Percentiles rank a stretch among this genome's conserved stretches.
Evolutionary conservation across 345 rosid species (phyloP).

Genomic region (Angophora floribunda): DNA sequence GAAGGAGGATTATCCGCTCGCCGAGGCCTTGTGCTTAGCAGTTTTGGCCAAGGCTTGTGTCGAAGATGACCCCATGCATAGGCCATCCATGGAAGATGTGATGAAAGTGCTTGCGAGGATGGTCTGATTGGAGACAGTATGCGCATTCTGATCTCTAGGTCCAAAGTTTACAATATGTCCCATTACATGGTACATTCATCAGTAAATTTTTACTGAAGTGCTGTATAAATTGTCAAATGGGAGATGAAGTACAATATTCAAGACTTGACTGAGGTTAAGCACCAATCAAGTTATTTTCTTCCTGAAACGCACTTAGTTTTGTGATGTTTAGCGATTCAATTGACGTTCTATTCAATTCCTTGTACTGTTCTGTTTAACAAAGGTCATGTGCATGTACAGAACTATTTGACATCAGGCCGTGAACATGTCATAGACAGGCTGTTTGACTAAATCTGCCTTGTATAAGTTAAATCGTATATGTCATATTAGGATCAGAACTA

Average conservation of each 20-base stretch:
- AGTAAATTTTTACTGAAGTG: background rate
- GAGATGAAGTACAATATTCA: background rate
- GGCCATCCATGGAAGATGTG: slow-evolving; percentile 48
- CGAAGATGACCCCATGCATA: slow-evolving; percentile 41
- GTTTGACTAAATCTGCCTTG: background rate
- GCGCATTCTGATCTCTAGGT: background rate
- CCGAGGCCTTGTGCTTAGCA: slow-evolving; percentile 45
- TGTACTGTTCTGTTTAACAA: background rate
- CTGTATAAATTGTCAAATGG: background rate
- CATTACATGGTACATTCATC: background rate
- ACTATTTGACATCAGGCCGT: background rate
- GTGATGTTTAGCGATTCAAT: background rate
- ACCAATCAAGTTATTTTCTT: background rate
- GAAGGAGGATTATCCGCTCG: slow-evolving; percentile 31
- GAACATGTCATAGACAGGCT: background rate
- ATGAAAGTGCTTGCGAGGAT: slow-evolving; percentile 46
- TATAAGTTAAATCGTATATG: background rate
- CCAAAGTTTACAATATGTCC: background rate
- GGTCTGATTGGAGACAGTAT: background rate
- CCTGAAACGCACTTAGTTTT: background rate
- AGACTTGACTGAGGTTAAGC: background rate
- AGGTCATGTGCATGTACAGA: background rate
- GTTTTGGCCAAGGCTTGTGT: slow-evolving; percentile 54
- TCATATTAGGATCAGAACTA: background rate
- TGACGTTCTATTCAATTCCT: background rate